phyloP scores from a whole-genome alignment of 441 rosid genomes.

The Erysimum pusillum region DNA sequence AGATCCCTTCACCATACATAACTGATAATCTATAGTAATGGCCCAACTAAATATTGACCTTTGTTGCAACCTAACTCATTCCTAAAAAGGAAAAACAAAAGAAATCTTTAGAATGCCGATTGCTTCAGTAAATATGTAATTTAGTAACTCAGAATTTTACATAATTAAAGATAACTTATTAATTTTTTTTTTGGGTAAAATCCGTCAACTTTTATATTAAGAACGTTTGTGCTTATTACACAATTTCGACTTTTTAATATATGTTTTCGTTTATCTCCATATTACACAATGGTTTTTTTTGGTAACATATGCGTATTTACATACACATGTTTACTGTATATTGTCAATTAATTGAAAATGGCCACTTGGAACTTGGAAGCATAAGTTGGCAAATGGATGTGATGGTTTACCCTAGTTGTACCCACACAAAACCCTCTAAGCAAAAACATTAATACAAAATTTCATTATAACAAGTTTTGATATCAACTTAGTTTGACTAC shows the following conservation, averaged over 20 bases:
- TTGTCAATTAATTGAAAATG: slow-evolving; percentile 26
- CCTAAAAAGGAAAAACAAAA: slow-evolving; percentile 10
- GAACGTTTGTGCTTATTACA: neutral
- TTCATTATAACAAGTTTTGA: slow-evolving; percentile 10
- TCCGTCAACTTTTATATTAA: slow-evolving; percentile 8
- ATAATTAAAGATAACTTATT: neutral
- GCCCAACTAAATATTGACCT: slow-evolving; percentile 42
- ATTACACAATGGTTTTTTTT: neutral
- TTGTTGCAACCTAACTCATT: slow-evolving; percentile 41
- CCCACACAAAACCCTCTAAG: slow-evolving; percentile 13
- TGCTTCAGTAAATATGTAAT: neutral
- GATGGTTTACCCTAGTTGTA: slow-evolving; percentile 26
- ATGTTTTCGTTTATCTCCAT: slow-evolving; percentile 7
- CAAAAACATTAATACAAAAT: neutral
- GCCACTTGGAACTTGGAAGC: slow-evolving; percentile 30
- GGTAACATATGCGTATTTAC: neutral
- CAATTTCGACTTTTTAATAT: neutral
- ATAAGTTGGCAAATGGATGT: slow-evolving; percentile 39
- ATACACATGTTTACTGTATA: neutral
- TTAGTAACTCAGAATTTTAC: neutral
- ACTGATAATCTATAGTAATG: slow-evolving; percentile 38
- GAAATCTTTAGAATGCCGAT: neutral
- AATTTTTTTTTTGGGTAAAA: no score
- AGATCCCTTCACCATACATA: slow-evolving; percentile 23
- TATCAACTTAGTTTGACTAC: slow-evolving; percentile 39